phyloP scores from a whole-genome alignment of 805 yeast genomes.

The Metschnikowia sp. region DNA sequence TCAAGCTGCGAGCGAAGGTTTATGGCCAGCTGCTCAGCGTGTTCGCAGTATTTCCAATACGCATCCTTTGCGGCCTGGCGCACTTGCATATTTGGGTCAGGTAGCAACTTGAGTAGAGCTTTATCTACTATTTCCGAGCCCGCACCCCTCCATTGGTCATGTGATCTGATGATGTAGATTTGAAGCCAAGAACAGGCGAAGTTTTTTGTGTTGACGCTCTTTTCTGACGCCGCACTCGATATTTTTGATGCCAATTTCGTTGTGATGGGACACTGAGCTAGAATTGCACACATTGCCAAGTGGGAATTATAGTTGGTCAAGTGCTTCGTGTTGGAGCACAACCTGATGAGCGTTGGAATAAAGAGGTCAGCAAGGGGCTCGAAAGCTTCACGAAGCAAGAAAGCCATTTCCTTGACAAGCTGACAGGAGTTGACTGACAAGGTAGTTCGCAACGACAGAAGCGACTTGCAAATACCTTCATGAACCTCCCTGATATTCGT shows the following conservation, averaged over 20 bases:
- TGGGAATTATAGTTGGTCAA: slow-evolving; percentile 60
- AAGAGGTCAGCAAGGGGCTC: slow-evolving; percentile 51
- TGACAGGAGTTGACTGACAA: slow-evolving; percentile 74
- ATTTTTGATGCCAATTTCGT: slow-evolving; percentile 50
- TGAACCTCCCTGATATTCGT: slow-evolving; percentile 23
- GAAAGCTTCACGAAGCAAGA: slow-evolving; percentile 35
- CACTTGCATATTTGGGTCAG: slow-evolving; percentile 79
- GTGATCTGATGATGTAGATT: slow-evolving; percentile 53
- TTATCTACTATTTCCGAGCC: slow-evolving; percentile 44
- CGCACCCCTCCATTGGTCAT: slow-evolving; percentile 19
- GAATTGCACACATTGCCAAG: slow-evolving; percentile 51
- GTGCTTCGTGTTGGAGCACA: slow-evolving; percentile 59
- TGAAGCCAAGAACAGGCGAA: slow-evolving; percentile 71
- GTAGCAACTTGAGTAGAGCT: slow-evolving; percentile 55
- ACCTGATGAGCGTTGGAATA: slow-evolving; percentile 46
- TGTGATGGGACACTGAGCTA: slow-evolving; percentile 53
- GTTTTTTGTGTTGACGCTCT: slow-evolving; percentile 66
- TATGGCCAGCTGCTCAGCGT: slow-evolving; percentile 54
- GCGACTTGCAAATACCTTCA: slow-evolving; percentile 64
- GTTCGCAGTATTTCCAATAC: slow-evolving; percentile 63
- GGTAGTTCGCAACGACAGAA: slow-evolving; percentile 78
- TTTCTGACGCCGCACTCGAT: slow-evolving; percentile 55
- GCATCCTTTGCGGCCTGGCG: slow-evolving; percentile 71
- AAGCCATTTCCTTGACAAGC: slow-evolving; percentile 63
- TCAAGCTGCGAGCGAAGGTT: slow-evolving; percentile 40